These are phyloP conservation scores for Gloeophyllum trabeum DNA, from an alignment of 768 basidiomycete species.

Conservation along the genomic window DNA sequence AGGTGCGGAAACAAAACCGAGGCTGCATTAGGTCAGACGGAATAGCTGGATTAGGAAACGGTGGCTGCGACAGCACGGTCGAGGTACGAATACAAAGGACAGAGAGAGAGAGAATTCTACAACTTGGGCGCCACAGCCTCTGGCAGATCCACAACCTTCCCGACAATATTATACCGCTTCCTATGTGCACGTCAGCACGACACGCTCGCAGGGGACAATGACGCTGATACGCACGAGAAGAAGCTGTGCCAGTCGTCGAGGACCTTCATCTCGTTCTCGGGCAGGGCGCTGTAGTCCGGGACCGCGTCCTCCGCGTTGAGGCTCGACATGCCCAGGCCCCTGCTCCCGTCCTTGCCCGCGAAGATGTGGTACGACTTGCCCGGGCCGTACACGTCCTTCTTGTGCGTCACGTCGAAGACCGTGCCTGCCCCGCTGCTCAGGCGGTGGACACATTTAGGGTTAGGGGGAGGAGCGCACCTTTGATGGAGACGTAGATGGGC, in stretches of 20 bases:
- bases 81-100: too few relatives aligned
- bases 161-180: conserved; percentile 85
- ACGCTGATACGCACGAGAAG: conserved; percentile 65
- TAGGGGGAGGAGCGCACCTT: conserved; percentile 50
- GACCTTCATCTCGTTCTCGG: conserved; percentile 63
- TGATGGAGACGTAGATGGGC: conserved; percentile 90
- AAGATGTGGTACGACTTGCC: conserved; percentile 76
- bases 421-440: conserved; percentile 36
- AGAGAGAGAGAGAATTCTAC: too few relatives aligned
- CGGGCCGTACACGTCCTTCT: conserved; percentile 81
- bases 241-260: conserved; percentile 86
- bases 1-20: too few relatives aligned
- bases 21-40: too few relatives aligned
- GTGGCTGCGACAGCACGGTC: too few relatives aligned
- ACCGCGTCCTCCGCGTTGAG: conserved; percentile 79
- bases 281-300: conserved; percentile 71
- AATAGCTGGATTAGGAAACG: too few relatives aligned
- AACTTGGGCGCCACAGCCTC: conserved; percentile 17
- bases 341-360: conserved; percentile 89
- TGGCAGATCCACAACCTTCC: conserved; percentile 52
- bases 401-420: conserved; percentile 82
- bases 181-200: conserved; percentile 19
- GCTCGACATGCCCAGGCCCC: conserved; percentile 83
- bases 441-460: too few relatives aligned
- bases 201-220: not conserved